phyloP scores from a whole-genome alignment of 1,139 yeast species.

The Hemisphaericaspora xylanilytica region DNA sequence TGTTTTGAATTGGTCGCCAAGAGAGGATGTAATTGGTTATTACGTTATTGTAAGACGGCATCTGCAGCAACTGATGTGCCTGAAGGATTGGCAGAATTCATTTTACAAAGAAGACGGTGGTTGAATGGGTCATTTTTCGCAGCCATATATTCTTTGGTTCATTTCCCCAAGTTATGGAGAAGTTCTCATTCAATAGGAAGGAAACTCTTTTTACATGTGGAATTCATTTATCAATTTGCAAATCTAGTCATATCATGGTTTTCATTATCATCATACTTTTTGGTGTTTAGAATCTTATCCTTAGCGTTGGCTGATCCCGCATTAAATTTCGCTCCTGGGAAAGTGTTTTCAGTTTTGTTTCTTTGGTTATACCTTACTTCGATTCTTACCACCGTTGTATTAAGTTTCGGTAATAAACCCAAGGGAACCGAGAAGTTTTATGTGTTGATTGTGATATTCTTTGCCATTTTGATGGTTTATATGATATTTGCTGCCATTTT shows the following conservation, averaged over 20 bases:
- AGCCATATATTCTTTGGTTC: conserved; percentile 46
- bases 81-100: conserved; percentile 44
- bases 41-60: conserved; percentile 46
- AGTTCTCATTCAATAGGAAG: conserved; percentile 43
- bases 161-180: conserved; percentile 44
- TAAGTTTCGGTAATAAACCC: conserved; percentile 93
- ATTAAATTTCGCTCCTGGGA: conserved; percentile 61
- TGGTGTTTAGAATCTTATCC: conserved; percentile 77
- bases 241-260: conserved; percentile 68
- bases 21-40: conserved; percentile 42
- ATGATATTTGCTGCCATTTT: conserved; percentile 67
- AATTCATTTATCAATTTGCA: conserved; percentile 43
- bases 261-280: conserved; percentile 73
- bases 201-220: conserved; percentile 41
- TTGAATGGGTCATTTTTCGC: conserved; percentile 51
- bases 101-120: conserved; percentile 52
- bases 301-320: conserved; percentile 57
- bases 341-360: conserved; percentile 72
- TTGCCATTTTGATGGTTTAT: conserved; percentile 88
- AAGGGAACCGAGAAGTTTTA: conserved; percentile 85
- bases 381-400: conserved; percentile 86
- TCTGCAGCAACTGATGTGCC: conserved; percentile 53
- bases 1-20: conserved; percentile 51
- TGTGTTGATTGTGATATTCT: conserved; percentile 78
- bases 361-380: conserved; percentile 89